Base-by-base conservation (phyloP, 345 rosid species). In the Acer saccharum region DNA sequence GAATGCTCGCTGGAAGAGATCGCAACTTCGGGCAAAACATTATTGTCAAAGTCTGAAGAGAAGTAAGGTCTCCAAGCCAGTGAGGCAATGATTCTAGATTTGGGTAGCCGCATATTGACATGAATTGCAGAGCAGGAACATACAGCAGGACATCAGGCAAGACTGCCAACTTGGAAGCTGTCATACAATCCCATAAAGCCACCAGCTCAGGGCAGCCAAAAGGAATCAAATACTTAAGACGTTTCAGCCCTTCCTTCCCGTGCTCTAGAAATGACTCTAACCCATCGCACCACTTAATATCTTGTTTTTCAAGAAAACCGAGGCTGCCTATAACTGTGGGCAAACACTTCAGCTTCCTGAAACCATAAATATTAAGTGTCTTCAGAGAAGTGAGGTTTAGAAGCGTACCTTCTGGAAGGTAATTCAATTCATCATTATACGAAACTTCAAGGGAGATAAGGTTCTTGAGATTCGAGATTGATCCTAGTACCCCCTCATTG, bases 351-450 rank as follows among this genome's bases (percentile, higher is more conserved):
- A 70, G 73, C 73, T 52, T 70, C 1, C 7, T 7, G 62, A 70
- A 52, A 16, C 3, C 3, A 1, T 3, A 0, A 2, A 0, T 0
- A 0, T 1, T 8, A 41, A 41, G 44, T 41, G 1, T 0, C 10
- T 52, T 52, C 18, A 14, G 18, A 14, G 57, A 52, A n/a, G 57
- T 13, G 57, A 52, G 57, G 57, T 52, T 52, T 14, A 52, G 6
- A 18, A 52, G 57, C n/a, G 14, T 14, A 12, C 57, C 57, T 14
- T 52, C 18, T 14, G n/a, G 57, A 52, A 52, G 57, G 57, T 14
- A 52, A 14, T 14, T 14, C n/a, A 52, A 3, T 52, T 52, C 18
- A 44, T 8, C 9, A 13, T 32, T 54, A 11, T 0, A 1, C 3
- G 0, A 0, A 18, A 58, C 8, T 12, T 14, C 2, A 25, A 70